phyloP scores from a whole-genome alignment of 176 grass and related monocot species.

The Phoenix roebelenii region DNA sequence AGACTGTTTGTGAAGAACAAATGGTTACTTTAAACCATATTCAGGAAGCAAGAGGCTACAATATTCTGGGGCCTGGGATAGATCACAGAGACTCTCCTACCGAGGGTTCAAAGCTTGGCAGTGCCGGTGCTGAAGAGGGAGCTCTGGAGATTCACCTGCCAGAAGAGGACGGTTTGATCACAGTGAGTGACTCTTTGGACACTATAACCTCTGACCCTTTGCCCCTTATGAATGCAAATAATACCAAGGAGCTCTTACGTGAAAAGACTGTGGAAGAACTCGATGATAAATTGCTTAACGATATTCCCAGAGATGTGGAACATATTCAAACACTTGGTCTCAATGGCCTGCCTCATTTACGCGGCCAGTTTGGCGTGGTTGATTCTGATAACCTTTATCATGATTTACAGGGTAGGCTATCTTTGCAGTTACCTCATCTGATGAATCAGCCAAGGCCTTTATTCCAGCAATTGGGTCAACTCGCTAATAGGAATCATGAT shows the following conservation, averaged over 20 bases:
- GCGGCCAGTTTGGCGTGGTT: constrained; percentile 15
- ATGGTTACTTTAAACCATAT: constrained; percentile 11
- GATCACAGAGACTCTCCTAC: constrained; percentile 22
- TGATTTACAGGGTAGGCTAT: constrained; percentile 52
- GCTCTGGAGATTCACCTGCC: constrained; percentile 53
- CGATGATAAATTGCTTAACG: constrained; percentile 47
- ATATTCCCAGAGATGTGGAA: constrained; percentile 43
- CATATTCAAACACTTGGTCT: constrained; percentile 28
- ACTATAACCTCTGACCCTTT: constrained; percentile 33
- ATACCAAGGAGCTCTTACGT: constrained; percentile 31
- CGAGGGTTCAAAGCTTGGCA: constrained; percentile 19
- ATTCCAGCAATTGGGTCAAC: background rate
- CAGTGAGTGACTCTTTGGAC: constrained; percentile 38
- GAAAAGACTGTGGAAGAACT: constrained; percentile 33
- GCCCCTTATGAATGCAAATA: constrained; percentile 33
- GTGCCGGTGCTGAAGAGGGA: constrained; percentile 39
- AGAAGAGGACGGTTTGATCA: constrained; percentile 86
- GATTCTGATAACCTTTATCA: constrained; percentile 46
- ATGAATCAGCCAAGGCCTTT: constrained; percentile 12
- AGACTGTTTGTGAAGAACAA: constrained; percentile 15
- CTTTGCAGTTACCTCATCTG: constrained; percentile 33
- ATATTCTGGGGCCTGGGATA: constrained; percentile 13
- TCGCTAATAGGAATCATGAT: constrained; percentile 52
- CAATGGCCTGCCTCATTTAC: constrained; percentile 32
- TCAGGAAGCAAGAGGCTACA: constrained; percentile 21